Evolutionary conservation across 2,329 filamentous ascomycete species (phyloP), one percentile per base, ranked within the genome.

Genomic region (Fusarium goolgardi): DNA sequence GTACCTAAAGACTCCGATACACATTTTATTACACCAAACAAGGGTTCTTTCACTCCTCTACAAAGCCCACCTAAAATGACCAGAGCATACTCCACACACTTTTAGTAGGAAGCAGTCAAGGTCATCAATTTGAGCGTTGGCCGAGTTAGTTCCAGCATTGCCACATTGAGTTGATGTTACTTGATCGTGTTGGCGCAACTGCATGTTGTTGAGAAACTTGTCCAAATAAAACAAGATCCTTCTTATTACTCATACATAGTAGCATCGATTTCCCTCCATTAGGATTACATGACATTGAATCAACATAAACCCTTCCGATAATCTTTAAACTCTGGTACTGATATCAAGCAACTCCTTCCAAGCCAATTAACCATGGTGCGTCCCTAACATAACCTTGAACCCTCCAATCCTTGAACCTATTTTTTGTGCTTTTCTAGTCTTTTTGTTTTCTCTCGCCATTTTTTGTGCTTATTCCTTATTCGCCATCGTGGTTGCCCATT

Each of bases 391-490:
- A 46, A 21, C 54, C 35, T 13, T 20, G 32, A 55, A 25, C n/a
- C 57, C 23, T 23, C 32, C 45, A 12, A 31, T 25, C 45, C 29
- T 39, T 18, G 37, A 47, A 13, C 18, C n/a, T 62, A 13, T 56
- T 62, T 44, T 44, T 44, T 54, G 13, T 45, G 20, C 18, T 63
- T 52, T 63, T 32, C 41, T 55, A 21, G 5, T 35, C 8, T 20
- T 39, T 21, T 39, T 40, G 20, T 50, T 40, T 27, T 23, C 13
- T 21, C 23, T 44, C 47, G 20, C 40, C 50, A 27, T 53, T 51
- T 63, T 67, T 41, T 47, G 31, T 58, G 31, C 37, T 46, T 63
- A 6, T 51, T 44, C 60, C 64, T 32, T 67, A 15, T 68, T 67
- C 49, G 61, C 61, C 63, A 41, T 64, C 58, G 52, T 52, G 31